A percentile compares a stretch with the other conserved stretches of the same genome.
phyloP scores from a whole-genome alignment of 2,329 filamentous ascomycete species.

The Botrytis galanthina region DNA sequence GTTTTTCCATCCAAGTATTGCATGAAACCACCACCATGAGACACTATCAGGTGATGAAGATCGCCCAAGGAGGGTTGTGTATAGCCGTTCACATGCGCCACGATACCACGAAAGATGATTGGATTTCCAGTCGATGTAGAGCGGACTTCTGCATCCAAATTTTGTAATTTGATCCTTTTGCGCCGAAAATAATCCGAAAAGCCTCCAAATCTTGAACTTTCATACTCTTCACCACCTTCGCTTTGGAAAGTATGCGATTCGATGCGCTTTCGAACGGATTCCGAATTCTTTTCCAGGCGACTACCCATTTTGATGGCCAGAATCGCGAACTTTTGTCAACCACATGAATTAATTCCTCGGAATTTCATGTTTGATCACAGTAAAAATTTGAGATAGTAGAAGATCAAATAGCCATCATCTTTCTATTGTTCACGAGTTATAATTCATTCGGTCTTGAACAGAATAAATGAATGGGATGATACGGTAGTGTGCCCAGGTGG shows the following conservation, averaged over 20 bases:
- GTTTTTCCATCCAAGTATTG: conserved; percentile 96
- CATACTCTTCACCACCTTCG: conserved; percentile 89
- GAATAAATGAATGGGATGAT: background rate
- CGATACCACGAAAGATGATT: conserved; percentile 84
- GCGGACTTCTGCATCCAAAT: conserved; percentile 80
- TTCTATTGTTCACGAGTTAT: background rate
- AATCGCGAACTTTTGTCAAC: too few species aligned
- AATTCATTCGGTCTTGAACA: background rate
- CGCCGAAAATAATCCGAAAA: conserved; percentile 90
- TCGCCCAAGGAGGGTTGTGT: conserved; percentile 90
- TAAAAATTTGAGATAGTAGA: background rate
- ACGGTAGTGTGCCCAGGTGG: background rate
- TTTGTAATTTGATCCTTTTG: conserved; percentile 97
- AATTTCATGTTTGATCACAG: background rate
- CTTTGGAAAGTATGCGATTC: conserved; percentile 69
- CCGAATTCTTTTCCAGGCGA: conserved; percentile 62
- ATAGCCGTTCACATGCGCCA: conserved; percentile 91
- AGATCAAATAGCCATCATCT: background rate
- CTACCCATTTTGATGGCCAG: conserved; percentile 50
- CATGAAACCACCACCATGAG: conserved; percentile 90
- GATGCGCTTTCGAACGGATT: conserved; percentile 59
- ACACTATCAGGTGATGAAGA: conserved; percentile 82
- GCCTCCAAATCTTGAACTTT: conserved; percentile 80
- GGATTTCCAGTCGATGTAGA: conserved; percentile 67
- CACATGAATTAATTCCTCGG: background rate